Evolutionary conservation across 2,329 filamentous ascomycete species (phyloP).

Genomic region (Aspergillus fumigatus): DNA sequence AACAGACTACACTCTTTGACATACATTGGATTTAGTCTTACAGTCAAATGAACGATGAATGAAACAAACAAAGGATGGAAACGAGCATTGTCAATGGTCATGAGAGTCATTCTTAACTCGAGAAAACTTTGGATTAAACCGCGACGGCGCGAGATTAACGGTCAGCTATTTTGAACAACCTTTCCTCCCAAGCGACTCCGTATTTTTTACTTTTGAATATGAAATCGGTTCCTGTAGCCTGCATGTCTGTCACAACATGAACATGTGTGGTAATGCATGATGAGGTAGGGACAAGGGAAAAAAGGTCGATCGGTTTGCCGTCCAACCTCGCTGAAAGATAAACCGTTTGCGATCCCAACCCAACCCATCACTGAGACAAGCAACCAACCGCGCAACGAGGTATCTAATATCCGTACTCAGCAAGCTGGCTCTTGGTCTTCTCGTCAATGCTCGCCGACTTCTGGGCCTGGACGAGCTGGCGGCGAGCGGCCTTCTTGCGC

Average conservation of each 20-base stretch:
- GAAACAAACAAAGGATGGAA: neutral
- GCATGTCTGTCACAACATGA: slow-evolving; percentile 34
- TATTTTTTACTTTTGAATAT: slow-evolving; percentile 31
- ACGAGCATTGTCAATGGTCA: neutral
- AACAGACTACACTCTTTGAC: neutral
- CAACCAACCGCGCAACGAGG: slow-evolving; percentile 37
- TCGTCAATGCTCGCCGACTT: slow-evolving; percentile 82
- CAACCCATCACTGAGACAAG: slow-evolving; percentile 37
- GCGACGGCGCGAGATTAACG: slow-evolving; percentile 39
- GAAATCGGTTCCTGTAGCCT: slow-evolving; percentile 27
- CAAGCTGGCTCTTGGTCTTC: slow-evolving; percentile 84
- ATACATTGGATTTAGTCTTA: neutral
- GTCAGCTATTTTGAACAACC: slow-evolving; percentile 40
- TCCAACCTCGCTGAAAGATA: slow-evolving; percentile 36
- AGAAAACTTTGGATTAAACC: slow-evolving; percentile 40
- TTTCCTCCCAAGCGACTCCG: slow-evolving; percentile 40
- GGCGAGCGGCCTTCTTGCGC: slow-evolving; percentile 95
- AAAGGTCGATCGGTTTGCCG: slow-evolving; percentile 39
- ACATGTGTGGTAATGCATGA: slow-evolving; percentile 32
- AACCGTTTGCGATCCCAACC: slow-evolving; percentile 39
- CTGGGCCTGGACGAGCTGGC: slow-evolving; percentile 88
- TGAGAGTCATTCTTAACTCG: slow-evolving; percentile 32
- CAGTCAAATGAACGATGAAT: neutral
- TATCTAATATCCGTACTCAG: slow-evolving; percentile 82
- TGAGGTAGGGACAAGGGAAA: slow-evolving; percentile 28